Conservation (phyloP, 805 yeast species). For the Candida endomychidarum region DNA sequence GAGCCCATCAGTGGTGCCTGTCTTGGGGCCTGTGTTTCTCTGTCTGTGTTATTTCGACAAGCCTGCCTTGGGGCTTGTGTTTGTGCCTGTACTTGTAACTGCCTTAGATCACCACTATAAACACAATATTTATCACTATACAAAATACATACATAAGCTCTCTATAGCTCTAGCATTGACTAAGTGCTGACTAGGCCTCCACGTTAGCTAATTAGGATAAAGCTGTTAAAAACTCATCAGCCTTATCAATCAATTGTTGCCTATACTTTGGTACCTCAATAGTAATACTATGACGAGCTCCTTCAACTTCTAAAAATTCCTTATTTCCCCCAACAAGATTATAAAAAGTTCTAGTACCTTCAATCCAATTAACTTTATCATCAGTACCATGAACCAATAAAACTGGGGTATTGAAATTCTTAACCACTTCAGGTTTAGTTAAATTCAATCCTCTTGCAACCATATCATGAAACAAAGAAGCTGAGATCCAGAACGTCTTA, state of each 20-base stretch:
- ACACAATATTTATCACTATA: too few species aligned
- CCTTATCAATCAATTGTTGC: conserved; percentile 7
- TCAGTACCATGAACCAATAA: conserved; percentile 61
- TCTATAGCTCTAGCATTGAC: too few species aligned
- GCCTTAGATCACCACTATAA: too few species aligned
- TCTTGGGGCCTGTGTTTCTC: too few species aligned
- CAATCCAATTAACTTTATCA: conserved; percentile 61
- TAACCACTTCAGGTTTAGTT: conserved; percentile 34
- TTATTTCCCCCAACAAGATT: conserved; percentile 33
- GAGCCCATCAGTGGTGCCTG: too few species aligned
- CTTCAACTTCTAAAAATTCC: conserved; percentile 24
- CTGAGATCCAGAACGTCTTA: conserved; percentile 45
- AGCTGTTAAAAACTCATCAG: conserved; percentile 7
- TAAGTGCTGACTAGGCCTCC: too few species aligned
- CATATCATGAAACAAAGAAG: conserved; percentile 64
- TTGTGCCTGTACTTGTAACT: too few species aligned
- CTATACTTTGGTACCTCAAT: conserved; percentile 15
- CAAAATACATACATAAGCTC: too few species aligned
- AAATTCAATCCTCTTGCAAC: conserved; percentile 59
- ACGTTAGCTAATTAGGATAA: too few species aligned
- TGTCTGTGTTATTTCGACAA: too few species aligned
- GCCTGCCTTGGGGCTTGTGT: too few species aligned
- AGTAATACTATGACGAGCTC: conserved; percentile 46
- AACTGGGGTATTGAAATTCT: conserved; percentile 43
- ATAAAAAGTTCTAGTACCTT: conserved; percentile 46